Evolutionary conservation across 257 asterid species (phyloP).

Genomic region (Ajuga chamaepitys): DNA sequence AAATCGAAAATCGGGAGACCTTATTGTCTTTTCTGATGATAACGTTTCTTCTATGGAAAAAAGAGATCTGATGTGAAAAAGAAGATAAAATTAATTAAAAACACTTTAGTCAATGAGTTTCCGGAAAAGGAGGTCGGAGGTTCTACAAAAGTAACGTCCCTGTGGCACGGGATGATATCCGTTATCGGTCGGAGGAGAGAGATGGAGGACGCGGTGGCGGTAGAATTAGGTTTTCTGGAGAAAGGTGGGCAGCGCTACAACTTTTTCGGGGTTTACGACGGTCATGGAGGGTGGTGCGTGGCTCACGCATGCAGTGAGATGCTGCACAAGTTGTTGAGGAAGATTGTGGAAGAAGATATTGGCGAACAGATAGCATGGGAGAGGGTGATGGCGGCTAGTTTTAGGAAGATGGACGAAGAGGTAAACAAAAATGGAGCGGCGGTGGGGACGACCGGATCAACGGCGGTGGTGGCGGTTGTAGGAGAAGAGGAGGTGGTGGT

Average conservation of each 20-base stretch:
- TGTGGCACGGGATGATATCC: conserved; percentile 38
- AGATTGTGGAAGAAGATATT: conserved; percentile 1
- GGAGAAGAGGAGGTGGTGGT: conserved; percentile 62
- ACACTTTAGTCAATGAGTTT: neutral
- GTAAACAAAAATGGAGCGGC: conserved; percentile 35
- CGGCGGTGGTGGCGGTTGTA: conserved; percentile 70
- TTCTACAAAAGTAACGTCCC: neutral
- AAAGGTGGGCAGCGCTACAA: conserved; percentile 28
- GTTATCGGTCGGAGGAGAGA: conserved; percentile 57
- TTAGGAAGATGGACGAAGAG: conserved; percentile 57
- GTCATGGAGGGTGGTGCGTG: conserved; percentile 71
- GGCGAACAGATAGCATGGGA: conserved; percentile 33
- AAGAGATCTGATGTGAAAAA: conserved; percentile 7
- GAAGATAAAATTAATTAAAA: neutral
- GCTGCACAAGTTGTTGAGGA: conserved; percentile 37
- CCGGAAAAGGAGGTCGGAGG: neutral
- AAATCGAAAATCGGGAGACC: neutral
- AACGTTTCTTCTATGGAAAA: neutral
- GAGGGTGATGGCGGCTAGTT: conserved; percentile 43
- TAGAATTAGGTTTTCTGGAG: conserved; percentile 31
- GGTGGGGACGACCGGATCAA: conserved; percentile 56
- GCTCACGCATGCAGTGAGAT: conserved; percentile 50
- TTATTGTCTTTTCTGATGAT: neutral
- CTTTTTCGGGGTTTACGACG: conserved; percentile 70
- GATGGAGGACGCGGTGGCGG: conserved; percentile 73